Percentiles rank a stretch among this genome's conserved stretches.
Evolutionary conservation across 768 basidiomycete genomes (phyloP).

Genomic region (Inosperma sp.): DNA sequence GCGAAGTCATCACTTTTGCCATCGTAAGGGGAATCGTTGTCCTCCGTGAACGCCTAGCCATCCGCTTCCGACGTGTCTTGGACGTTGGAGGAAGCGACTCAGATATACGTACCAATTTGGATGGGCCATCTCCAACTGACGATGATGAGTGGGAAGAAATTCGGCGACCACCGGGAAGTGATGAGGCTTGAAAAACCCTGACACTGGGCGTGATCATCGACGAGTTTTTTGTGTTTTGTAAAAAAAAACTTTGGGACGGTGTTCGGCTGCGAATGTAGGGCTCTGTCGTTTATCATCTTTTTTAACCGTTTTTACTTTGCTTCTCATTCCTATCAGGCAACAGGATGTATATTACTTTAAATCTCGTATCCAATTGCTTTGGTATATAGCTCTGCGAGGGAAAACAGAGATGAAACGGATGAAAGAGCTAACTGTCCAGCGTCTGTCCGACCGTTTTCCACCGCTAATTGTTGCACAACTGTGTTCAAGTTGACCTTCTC

Average conservation of each 20-base stretch:
- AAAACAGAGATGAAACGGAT: no score
- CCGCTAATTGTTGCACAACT: no score
- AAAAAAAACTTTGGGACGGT: not conserved
- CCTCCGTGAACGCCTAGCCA: slow-evolving; percentile 32
- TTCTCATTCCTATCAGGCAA: no score
- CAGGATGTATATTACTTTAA: no score
- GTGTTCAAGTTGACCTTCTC: no score
- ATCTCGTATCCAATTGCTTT: no score
- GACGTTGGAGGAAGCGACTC: slow-evolving; percentile 31
- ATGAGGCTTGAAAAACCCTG: not conserved
- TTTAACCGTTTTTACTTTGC: no score
- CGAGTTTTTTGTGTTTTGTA: not conserved
- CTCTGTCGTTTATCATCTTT: no score
- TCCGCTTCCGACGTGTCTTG: slow-evolving; percentile 16
- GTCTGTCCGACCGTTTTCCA: no score
- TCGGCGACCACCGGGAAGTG: not conserved
- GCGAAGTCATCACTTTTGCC: slow-evolving; percentile 47
- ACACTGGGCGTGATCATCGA: not conserved
- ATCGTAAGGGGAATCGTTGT: slow-evolving; percentile 40
- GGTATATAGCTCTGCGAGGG: no score
- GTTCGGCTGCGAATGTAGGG: no score
- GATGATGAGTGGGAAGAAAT: not conserved
- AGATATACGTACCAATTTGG: not conserved
- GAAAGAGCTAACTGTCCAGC: no score
- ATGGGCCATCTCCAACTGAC: not conserved